Base-by-base conservation (phyloP, 805 yeast genomes). In the Spathaspora girioi region DNA sequence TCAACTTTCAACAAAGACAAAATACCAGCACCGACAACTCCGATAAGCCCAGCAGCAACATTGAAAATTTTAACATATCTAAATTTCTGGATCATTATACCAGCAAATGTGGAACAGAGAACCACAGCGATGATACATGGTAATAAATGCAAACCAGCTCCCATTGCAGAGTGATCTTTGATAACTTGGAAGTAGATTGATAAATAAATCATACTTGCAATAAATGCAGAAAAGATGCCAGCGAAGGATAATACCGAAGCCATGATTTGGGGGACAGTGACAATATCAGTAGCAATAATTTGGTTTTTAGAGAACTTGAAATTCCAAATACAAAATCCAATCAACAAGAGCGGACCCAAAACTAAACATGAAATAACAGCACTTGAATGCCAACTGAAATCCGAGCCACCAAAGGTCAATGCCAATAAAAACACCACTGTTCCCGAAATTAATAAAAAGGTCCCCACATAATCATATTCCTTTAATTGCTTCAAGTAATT, bases 401-500 rank as follows among this genome's bases (percentile, higher is more conserved):
- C 68, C 1, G 48, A 41, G 2, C 89, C 89, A 35, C 89, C 90
- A 15, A 85, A 84, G 54, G 77, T 75, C 18, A 82, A 61, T 2
- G 86, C 84, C 15, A 83, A 70, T 46, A 82, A 68, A 14, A 83
- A 58, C 3, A 83, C 62, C 0, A 81, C 77, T 26, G 76, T 69
- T 0, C 79, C 76, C 1, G 80, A 70, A 4, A 83, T 68, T 35
- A 80, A 66, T 12, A 79, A 64, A 26, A 78, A 55, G 42, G 80
- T 71, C 0, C 89, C 89, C 7, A 66, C 56, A 55, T 75, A 79
- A 62, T 84, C 89, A 43, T 82, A 75, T 35, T 71, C 74, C 57
- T 63, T 63, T 56, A 78, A 63, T 55, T 76, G 76, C 38, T 68
- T 70, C 20, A 54, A 61, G 43, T 71, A 53, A 11, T 66, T 59